Conservation (phyloP, 2,329 filamentous ascomycete genomes). For the Zymoseptoria tritici region DNA sequence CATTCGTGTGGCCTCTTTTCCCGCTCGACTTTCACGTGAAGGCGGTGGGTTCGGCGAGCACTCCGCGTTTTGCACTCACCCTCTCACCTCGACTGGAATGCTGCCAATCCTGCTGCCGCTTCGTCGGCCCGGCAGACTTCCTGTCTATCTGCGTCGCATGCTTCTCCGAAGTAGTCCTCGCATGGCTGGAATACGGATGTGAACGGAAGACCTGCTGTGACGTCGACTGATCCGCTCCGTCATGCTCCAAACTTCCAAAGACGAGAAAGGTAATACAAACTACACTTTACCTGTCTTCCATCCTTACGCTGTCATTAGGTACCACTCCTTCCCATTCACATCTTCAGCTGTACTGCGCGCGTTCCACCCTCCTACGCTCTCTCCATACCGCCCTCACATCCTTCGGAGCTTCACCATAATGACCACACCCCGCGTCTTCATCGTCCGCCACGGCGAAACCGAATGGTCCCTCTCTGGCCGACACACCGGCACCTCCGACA, state of each 20-base stretch:
- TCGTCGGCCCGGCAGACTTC: neutral
- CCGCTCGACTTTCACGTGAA: neutral
- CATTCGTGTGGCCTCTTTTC: neutral
- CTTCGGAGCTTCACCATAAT: conserved; percentile 13
- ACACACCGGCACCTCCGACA: conserved; percentile 77
- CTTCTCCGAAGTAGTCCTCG: neutral
- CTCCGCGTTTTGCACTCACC: neutral
- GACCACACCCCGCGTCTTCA: conserved; percentile 45
- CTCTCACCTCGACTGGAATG: neutral
- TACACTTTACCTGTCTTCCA: neutral
- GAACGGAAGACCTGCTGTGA: neutral
- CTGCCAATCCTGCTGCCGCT: neutral
- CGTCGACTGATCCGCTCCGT: neutral
- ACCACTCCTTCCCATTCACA: neutral
- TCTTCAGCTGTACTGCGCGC: neutral
- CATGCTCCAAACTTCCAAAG: too few species aligned
- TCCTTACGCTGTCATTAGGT: neutral
- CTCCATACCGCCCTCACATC: neutral
- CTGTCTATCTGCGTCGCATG: neutral
- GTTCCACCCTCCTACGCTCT: neutral
- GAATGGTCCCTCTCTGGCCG: conserved; percentile 83
- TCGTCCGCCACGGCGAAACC: conserved; percentile 75
- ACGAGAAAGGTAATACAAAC: neutral
- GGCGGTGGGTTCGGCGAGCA: neutral
- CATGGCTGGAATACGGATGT: neutral